Conservation (phyloP, 345 rosid genomes). For the Arabidopsis suecica region DNA sequence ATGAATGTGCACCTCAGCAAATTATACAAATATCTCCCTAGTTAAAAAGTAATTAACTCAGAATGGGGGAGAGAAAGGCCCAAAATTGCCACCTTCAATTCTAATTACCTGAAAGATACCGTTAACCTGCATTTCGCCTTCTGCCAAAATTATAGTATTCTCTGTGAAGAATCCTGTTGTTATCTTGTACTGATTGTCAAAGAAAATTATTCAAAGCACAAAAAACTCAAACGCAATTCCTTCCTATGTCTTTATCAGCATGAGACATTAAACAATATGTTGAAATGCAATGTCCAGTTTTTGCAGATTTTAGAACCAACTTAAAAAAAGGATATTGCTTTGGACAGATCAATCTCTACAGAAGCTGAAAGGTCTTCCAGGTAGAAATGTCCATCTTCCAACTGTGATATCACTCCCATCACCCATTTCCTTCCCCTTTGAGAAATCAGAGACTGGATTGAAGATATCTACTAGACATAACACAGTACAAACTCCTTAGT, state of each 20-base stretch:
- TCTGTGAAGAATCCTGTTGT: constrained; percentile 91
- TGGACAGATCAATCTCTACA: constrained; percentile 83
- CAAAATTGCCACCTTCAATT: constrained; percentile 23
- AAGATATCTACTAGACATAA: constrained; percentile 62
- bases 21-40: constrained; percentile 15
- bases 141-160: constrained; percentile 92
- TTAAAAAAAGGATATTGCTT: constrained; percentile 87
- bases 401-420: constrained; percentile 94
- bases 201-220: constrained; percentile 42
- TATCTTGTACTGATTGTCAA: constrained; percentile 74
- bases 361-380: constrained; percentile 91
- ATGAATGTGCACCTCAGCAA: background rate
- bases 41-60: constrained; percentile 10
- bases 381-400: constrained; percentile 98
- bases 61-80: background rate
- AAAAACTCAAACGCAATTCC: constrained; percentile 3
- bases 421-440: constrained; percentile 86
- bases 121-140: constrained; percentile 79
- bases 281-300: background rate
- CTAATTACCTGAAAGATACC: constrained; percentile 78
- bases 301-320: too few relatives aligned
- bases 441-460: constrained; percentile 81
- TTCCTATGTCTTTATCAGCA: background rate
- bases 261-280: background rate
- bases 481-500: constrained; percentile 10